Evolutionary conservation across 2,329 filamentous ascomycete species (phyloP).

Genomic region (Alternaria novae-zelandiae): DNA sequence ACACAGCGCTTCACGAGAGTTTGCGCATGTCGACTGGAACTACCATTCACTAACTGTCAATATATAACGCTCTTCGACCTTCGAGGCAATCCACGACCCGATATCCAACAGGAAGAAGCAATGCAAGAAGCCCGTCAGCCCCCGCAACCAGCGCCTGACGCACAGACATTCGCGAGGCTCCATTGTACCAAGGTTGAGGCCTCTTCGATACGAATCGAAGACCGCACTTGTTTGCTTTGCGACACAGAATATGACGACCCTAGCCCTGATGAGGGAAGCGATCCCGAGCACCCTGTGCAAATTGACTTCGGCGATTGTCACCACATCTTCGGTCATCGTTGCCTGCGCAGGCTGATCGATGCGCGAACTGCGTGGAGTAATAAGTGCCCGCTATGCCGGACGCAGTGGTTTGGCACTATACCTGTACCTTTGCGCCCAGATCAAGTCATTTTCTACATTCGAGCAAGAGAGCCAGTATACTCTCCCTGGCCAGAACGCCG

Average conservation of each 20-base stretch:
- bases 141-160: not conserved
- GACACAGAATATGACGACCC: not conserved
- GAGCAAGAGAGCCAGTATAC: not conserved
- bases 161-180: not conserved
- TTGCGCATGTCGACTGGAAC: not conserved
- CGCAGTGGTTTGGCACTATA: no score
- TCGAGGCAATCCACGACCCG: not conserved
- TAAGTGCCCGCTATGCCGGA: not conserved
- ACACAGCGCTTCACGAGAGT: not conserved
- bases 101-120: not conserved
- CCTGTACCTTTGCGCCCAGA: no score
- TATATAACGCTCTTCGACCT: no score
- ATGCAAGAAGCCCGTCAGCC: not conserved
- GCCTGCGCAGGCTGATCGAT: not conserved
- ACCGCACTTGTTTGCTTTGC: not conserved
- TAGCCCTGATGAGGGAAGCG: not conserved
- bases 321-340: not conserved
- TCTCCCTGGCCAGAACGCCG: not conserved
- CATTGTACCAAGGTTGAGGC: accelerated
- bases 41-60: no score
- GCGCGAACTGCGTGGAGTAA: not conserved
- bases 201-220: not conserved
- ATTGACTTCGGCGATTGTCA: not conserved
- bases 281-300: not conserved
- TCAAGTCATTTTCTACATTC: no score